Evolutionary conservation across 345 rosid genomes (phyloP).

Genomic region (Ceriops decandra): DNA sequence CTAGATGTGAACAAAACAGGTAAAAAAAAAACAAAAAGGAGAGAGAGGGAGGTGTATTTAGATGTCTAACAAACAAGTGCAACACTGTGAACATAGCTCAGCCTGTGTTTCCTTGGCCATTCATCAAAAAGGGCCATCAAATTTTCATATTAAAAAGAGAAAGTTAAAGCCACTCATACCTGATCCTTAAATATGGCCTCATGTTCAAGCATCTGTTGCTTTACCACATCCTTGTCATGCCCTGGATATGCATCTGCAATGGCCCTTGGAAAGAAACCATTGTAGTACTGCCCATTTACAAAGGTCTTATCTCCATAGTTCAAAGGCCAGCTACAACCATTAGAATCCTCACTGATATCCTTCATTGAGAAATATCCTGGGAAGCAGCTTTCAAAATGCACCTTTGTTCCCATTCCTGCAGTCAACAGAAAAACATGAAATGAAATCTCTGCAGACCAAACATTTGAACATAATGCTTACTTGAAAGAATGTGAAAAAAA

Average conservation of each 20-base stretch:
- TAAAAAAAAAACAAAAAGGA: background rate
- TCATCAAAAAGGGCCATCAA: constrained; percentile 8
- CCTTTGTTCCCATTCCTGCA: constrained; percentile 75
- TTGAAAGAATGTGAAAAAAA: background rate
- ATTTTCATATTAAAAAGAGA: background rate
- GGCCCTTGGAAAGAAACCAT: constrained; percentile 42
- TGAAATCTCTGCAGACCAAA: constrained; percentile 1
- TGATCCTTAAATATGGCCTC: constrained; percentile 79
- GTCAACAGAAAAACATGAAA: constrained; percentile 14
- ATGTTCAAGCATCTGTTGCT: constrained; percentile 76
- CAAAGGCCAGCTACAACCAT: constrained; percentile 56
- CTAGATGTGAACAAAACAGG: constrained; percentile 28
- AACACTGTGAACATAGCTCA: constrained; percentile 22
- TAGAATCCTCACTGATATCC: constrained; percentile 66
- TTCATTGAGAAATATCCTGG: constrained; percentile 60
- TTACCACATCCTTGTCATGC: constrained; percentile 55
- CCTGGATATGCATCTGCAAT: constrained; percentile 42
- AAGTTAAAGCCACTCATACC: constrained; percentile 37
- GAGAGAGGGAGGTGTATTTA: constrained; percentile 1
- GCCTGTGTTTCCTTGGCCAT: constrained; percentile 7
- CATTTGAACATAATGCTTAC: background rate
- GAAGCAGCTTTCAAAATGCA: constrained; percentile 65
- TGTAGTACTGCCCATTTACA: constrained; percentile 47
- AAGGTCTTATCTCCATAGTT: constrained; percentile 43
- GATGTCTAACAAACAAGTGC: constrained; percentile 19